A percentile compares a stretch with the other conserved stretches of the same genome.
phyloP scores from a whole-genome alignment of 75 land plant genomes.

The Pinus tabuliformis region DNA sequence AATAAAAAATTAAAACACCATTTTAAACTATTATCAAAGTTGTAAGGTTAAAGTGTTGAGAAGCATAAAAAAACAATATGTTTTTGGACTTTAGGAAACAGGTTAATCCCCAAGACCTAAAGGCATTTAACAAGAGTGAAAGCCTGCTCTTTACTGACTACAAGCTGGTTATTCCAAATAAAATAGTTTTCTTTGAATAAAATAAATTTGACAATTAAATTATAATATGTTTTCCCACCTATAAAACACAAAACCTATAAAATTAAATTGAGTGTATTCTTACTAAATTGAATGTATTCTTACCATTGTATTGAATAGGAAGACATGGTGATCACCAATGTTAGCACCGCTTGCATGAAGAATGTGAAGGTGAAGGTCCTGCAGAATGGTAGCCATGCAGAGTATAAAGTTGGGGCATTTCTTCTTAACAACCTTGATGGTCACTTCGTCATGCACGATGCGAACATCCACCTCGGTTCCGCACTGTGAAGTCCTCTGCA shows the following conservation, averaged over 20 bases:
- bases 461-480: slow-evolving; percentile 75
- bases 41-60: no score
- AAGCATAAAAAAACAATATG: no score
- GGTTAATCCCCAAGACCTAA: no score
- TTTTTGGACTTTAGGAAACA: no score
- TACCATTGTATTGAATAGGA: slow-evolving; percentile 86
- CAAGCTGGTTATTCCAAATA: no score
- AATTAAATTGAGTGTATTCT: background rate
- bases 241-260: no score
- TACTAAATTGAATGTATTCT: background rate
- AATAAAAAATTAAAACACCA: no score
- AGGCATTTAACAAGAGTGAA: background rate
- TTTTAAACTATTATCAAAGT: no score
- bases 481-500: slow-evolving; percentile 26
- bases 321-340: slow-evolving; percentile 71
- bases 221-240: no score
- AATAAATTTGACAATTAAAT: no score
- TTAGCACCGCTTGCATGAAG: slow-evolving; percentile 84
- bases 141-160: no score
- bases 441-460: slow-evolving; percentile 84
- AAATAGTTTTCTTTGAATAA: no score
- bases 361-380: slow-evolving; percentile 79
- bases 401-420: slow-evolving; percentile 44
- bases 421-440: slow-evolving; percentile 69
- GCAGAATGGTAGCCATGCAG: slow-evolving; percentile 43